Evolutionary conservation across 768 basidiomycete genomes (phyloP), one percentile per base, ranked within the genome.

Genomic region (Russula abietina): DNA sequence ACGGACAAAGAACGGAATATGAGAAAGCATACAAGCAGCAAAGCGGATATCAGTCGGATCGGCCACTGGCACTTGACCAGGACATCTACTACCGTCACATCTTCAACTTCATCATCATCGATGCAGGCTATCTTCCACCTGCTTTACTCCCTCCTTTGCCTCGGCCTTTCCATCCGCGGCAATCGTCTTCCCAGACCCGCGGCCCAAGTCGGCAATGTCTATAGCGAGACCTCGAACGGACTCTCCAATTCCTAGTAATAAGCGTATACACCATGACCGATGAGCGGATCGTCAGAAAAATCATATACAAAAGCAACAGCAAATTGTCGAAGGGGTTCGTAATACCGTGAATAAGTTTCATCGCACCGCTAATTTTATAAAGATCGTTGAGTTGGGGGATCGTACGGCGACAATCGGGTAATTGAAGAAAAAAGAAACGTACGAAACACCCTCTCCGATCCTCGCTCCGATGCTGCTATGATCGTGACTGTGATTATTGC

Each of bases 171-270:
- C 63, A 2, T 55, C 58, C 19, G 30, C 48, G 8, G 30, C 12
- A 16, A 64, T 64, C 33, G 38, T 26, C 59, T 55, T 45, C 24
- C 63, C 63, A 11, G 54, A 48, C 10, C 63, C 58, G 19, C 56
- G 55, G 5, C 63, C 63, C 3, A 60, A 19, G 22, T 64, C 63
- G 14, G 49, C 63, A 19, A 64, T 22, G 54, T 64, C 58, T 3
- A 60, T 60, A 4, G 49, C 54, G 10, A 45, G 24, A 2, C 63
- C 63, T 28, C 63, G 63, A n/a, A 64, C 43, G 7, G 59, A 19
- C 11, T 64, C 63, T 55, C 63, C 63, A 10, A 60, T 41, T 26
- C 63, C 63, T 64, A 51, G n/a, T n/a, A n/a, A n/a, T n/a, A n/a
- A n/a, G n/a, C n/a, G n/a, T n/a, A n/a, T n/a, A n/a, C n/a, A n/a